These are phyloP conservation scores for Euphorbia schlechtendalii DNA, from an alignment of 441 rosid genomes.

Conservation along the genomic window DNA sequence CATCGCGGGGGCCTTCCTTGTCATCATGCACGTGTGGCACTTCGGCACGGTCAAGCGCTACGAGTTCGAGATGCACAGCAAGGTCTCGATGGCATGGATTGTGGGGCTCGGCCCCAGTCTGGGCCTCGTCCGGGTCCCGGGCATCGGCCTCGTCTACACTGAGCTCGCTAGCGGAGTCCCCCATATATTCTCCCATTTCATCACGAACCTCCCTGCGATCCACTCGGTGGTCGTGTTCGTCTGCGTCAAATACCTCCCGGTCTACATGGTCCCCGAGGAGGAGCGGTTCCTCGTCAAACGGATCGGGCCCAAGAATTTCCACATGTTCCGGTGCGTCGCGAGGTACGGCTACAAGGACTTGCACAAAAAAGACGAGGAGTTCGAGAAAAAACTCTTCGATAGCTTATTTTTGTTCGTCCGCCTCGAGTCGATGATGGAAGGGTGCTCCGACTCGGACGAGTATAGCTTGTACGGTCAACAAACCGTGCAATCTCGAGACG, in stretches of 20 bases:
- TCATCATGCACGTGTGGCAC: conserved; percentile 83
- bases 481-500: too few species aligned
- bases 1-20: conserved; percentile 59
- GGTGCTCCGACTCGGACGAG: conserved; percentile 62
- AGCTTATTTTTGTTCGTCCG: conserved; percentile 61
- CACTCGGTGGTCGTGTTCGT: conserved; percentile 84
- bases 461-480: conserved; percentile 51
- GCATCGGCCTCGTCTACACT: conserved; percentile 84
- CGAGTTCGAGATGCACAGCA: conserved; percentile 87
- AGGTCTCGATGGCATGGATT: conserved; percentile 92
- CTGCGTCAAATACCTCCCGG: conserved; percentile 85
- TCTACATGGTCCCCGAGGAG: conserved; percentile 82
- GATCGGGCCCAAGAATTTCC: conserved; percentile 78
- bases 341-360: conserved; percentile 94
- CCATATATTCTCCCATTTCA: conserved; percentile 85
- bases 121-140: conserved; percentile 90
- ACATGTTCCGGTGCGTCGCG: conserved; percentile 87
- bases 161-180: conserved; percentile 91
- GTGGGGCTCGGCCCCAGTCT: conserved; percentile 91
- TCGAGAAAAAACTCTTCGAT: conserved; percentile 68
- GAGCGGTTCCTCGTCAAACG: conserved; percentile 81
- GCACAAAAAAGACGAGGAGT: conserved; percentile 81
- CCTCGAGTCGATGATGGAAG: conserved; percentile 85
- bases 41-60: conserved; percentile 70
- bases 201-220: conserved; percentile 86